A percentile compares a stretch with the other conserved stretches of the same genome.
Conservation (phyloP, 768 basidiomycete genomes). For the Trichaptum fuscoviolaceum region DNA sequence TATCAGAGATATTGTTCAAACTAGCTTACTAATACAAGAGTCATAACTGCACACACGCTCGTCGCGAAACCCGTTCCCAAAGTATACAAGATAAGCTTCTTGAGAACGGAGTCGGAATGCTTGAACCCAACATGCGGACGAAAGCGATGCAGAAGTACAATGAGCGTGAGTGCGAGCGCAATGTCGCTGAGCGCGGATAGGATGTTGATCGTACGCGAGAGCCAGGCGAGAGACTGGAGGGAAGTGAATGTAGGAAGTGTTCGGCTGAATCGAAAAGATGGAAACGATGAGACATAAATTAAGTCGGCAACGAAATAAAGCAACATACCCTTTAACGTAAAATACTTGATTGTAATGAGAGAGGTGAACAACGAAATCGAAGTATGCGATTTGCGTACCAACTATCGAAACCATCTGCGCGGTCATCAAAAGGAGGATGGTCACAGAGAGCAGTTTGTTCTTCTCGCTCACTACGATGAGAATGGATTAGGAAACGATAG, state of each 20-base stretch:
- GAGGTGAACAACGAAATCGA: no score
- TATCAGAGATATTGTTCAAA: neutral
- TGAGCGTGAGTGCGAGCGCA: neutral
- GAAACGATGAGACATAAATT: neutral
- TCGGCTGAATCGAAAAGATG: neutral
- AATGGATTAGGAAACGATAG: neutral
- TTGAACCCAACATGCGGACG: neutral
- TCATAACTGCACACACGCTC: neutral
- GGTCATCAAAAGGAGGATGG: neutral
- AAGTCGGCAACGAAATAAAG: neutral
- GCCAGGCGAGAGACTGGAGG: neutral
- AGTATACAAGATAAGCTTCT: neutral
- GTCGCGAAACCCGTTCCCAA: neutral
- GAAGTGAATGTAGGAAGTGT: neutral
- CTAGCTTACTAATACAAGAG: neutral
- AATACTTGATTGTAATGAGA: neutral
- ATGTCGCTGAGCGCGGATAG: neutral
- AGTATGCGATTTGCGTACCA: neutral
- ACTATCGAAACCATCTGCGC: neutral
- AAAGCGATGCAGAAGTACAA: neutral
- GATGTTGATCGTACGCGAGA: neutral
- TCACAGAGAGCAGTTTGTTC: neutral
- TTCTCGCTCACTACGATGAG: neutral
- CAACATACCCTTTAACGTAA: neutral
- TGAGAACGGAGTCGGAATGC: neutral